Evolutionary conservation across 164 flowering plant genomes (phyloP).

Genomic region (Umbellularia californica): DNA sequence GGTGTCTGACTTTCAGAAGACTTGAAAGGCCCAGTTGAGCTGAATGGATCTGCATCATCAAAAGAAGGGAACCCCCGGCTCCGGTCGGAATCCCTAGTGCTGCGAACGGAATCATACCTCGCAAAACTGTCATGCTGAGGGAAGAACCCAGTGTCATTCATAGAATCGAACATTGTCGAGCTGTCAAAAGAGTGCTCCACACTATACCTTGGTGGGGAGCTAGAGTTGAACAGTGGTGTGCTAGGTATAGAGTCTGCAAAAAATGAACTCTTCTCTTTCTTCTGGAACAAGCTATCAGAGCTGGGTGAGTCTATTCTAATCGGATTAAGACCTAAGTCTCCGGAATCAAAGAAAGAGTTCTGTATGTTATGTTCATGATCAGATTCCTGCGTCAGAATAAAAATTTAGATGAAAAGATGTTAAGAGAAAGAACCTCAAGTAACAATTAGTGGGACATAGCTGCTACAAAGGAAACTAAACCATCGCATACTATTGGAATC

Average conservation of each 20-base stretch:
- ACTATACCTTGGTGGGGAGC: conserved; percentile 48
- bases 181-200: conserved; percentile 61
- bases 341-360: conserved; percentile 51
- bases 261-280: conserved; percentile 22
- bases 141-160: conserved; percentile 33
- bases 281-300: conserved; percentile 39
- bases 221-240: conserved; percentile 60
- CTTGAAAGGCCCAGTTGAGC: conserved; percentile 78
- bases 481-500: too few relatives aligned
- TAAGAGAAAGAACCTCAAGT: neutral
- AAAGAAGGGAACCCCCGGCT: conserved; percentile 45
- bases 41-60: conserved; percentile 85
- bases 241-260: conserved; percentile 84
- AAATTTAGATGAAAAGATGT: neutral
- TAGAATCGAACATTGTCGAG: conserved; percentile 66
- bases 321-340: conserved; percentile 49
- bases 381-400: conserved; percentile 42
- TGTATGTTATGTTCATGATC: conserved; percentile 48
- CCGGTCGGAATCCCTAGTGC: conserved; percentile 30
- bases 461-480: conserved; percentile 28
- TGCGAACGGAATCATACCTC: conserved; percentile 53
- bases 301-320: conserved; percentile 58
- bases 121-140: conserved; percentile 37
- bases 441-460: neutral
- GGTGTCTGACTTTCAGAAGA: conserved; percentile 44